These are phyloP conservation scores for Collybia mongolica DNA, from an alignment of 768 basidiomycete genomes.

Conservation along the genomic window DNA sequence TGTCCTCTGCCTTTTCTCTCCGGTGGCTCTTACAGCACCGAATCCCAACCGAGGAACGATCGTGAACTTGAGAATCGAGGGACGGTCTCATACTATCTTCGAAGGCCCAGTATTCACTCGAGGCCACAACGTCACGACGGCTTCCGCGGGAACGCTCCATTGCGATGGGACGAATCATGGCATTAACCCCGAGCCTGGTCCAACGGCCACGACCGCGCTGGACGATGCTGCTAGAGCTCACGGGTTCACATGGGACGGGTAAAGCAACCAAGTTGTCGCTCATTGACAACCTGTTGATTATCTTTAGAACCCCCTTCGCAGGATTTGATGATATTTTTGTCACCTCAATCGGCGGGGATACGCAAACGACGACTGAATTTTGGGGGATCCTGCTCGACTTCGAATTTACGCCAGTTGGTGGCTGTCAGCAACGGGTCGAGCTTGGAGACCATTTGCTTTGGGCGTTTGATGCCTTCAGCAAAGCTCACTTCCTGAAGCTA, in stretches of 20 bases:
- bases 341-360: constrained; percentile 30
- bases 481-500: not conserved
- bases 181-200: constrained; percentile 30
- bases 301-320: not conserved
- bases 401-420: constrained; percentile 5
- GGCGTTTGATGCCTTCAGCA: not conserved
- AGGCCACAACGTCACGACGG: constrained; percentile 39
- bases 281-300: too few species aligned
- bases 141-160: constrained; percentile 34
- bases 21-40: too few species aligned
- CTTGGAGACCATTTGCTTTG: not conserved
- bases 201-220: constrained; percentile 42
- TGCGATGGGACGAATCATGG: constrained; percentile 45
- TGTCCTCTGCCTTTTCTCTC: too few species aligned
- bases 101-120: constrained; percentile 34
- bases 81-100: constrained; percentile 33
- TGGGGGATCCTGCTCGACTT: constrained; percentile 11
- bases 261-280: not conserved
- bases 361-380: constrained; percentile 24
- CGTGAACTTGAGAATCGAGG: constrained; percentile 41
- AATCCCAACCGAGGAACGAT: not conserved
- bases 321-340: constrained; percentile 44
- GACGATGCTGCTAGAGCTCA: constrained; percentile 33
- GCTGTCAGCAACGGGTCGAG: not conserved
- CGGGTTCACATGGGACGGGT: constrained; percentile 41